Conservation (phyloP, 2,329 filamentous ascomycete species). For the Ophiostoma sp. region DNA sequence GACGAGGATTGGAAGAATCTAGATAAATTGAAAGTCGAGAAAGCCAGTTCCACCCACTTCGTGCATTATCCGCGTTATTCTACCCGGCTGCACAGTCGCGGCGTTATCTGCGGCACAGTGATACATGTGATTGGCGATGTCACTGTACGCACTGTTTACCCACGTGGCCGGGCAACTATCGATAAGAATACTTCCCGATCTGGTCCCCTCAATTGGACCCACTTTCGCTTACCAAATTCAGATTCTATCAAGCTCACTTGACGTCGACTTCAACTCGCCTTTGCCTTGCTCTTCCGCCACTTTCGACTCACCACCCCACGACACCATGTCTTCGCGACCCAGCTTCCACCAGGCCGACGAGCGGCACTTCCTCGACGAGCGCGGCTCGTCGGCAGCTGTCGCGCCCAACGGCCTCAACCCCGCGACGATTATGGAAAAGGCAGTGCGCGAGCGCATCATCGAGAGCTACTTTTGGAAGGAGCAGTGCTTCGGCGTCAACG, state of each 20-base stretch:
- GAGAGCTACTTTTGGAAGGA: slow-evolving; percentile 98
- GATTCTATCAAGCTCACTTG: not conserved
- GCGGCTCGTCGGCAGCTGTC: slow-evolving; percentile 69
- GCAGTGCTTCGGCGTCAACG: slow-evolving; percentile 93
- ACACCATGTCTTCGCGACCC: slow-evolving; percentile 13
- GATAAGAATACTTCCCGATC: slow-evolving; percentile 24
- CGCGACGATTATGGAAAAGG: slow-evolving; percentile 92
- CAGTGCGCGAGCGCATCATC: slow-evolving; percentile 89
- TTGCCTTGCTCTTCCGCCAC: not conserved
- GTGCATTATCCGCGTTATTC: slow-evolving; percentile 6
- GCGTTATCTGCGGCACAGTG: not conserved
- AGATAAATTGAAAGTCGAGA: not conserved
- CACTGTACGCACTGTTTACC: slow-evolving; percentile 18
- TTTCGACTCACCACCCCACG: not conserved
- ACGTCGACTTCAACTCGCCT: not conserved
- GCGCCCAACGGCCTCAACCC: slow-evolving; percentile 87
- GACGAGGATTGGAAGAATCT: not conserved
- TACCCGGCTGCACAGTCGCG: not conserved
- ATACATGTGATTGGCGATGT: slow-evolving; percentile 1
- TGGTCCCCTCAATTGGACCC: not conserved
- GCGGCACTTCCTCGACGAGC: slow-evolving; percentile 78
- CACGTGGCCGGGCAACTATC: slow-evolving; percentile 29
- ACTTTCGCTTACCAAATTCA: slow-evolving; percentile 18
- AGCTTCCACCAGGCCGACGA: slow-evolving; percentile 70
- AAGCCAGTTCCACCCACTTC: slow-evolving; percentile 3